Evolutionary conservation across 2,329 filamentous ascomycete species (phyloP), one percentile per base, ranked within the genome.

Genomic region (Atkinsonella hypoxylon): DNA sequence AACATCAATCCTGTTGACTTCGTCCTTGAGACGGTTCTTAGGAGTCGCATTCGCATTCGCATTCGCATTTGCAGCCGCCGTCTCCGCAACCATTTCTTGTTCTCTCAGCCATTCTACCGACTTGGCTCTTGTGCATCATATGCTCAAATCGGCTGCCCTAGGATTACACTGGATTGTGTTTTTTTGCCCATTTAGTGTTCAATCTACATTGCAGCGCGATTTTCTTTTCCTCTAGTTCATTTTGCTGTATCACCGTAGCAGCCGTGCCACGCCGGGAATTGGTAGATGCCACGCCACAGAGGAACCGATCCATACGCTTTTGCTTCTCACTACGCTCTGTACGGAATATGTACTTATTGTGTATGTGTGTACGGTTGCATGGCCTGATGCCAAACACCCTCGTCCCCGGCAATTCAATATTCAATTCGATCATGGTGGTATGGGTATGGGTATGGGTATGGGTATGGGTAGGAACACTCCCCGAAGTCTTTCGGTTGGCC

Each of bases 181-280:
- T 12, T 36, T 34, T 36, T 15, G 34, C 15, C 15, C 34, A 12
- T 12, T 36, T 36, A 10, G 34, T 15, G 15, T 36, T 36, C 34
- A 4, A 1, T 26, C 10, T 36, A 36, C 11, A 36, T 36, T 15
- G 34, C 34, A 36, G 11, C 34, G 3, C 34, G 34, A 36, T 36
- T 36, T 36, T 12, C 34, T 15, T 10, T 7, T 36, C 34, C 34
- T 36, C 34, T 36, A 36, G 34, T 15, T 36, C 15, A 12, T 42
- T 26, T 44, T n/a, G 30, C 26, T 48, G 47, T 26, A 26, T 26
- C 17, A 22, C 39, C 31, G 40, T 48, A 41, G 30, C 18, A 36
- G 26, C 17, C 42, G 39, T 49, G 47, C 38, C 26, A 49, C 38
- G 39, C 47, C 39, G 39, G 39, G 26, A 49, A 41, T 20, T 45